Conservation (phyloP, 257 asterid genomes). For the Misopates orontium region DNA sequence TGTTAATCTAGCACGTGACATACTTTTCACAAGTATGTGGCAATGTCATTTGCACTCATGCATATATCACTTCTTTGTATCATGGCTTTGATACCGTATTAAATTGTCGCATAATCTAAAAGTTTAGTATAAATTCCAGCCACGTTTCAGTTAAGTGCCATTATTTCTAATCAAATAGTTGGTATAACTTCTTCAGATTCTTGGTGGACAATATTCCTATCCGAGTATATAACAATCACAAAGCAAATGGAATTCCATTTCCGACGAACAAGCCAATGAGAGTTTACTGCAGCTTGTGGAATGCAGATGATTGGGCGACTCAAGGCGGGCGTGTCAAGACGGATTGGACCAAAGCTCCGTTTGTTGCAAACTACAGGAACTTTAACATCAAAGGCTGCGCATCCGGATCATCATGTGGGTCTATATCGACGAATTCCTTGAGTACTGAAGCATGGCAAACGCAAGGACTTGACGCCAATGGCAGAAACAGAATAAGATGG, state of each 20-base stretch:
- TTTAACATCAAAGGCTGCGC: constrained; percentile 26
- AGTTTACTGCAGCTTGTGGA: constrained; percentile 54
- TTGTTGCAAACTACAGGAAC: constrained; percentile 43
- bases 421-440: constrained; percentile 9
- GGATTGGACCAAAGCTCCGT: constrained; percentile 49
- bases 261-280: constrained; percentile 46
- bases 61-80: too few species aligned
- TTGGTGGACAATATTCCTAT: constrained; percentile 48
- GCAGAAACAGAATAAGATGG: constrained; percentile 44
- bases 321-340: constrained; percentile 54
- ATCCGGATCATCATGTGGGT: constrained; percentile 27
- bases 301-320: constrained; percentile 56
- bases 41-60: too few species aligned
- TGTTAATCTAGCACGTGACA: too few species aligned
- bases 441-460: constrained; percentile 33
- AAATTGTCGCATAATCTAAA: too few species aligned
- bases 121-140: too few species aligned
- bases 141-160: too few species aligned
- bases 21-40: too few species aligned
- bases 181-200: constrained; percentile 44
- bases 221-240: constrained; percentile 46
- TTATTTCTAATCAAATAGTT: too few species aligned
- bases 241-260: constrained; percentile 36
- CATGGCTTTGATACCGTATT: too few species aligned
- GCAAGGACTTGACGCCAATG: constrained; percentile 42